phyloP scores from a whole-genome alignment of 352 stramenopile genomes.

The Peronospora farinosa region DNA sequence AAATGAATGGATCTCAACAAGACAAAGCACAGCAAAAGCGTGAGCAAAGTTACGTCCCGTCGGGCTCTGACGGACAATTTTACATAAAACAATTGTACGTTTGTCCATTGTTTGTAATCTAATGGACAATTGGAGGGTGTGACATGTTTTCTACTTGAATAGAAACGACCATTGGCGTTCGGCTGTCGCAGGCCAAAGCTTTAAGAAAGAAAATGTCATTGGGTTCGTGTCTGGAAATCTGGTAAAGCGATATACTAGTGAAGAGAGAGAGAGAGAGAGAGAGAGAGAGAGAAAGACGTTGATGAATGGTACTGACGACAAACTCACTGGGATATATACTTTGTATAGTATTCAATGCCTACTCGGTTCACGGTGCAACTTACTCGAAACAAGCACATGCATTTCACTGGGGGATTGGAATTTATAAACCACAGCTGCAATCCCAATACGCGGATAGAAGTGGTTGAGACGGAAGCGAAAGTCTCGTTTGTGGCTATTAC shows the following conservation, averaged over 20 bases:
- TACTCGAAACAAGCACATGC: conserved; percentile 69
- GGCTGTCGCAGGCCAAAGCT: conserved; percentile 57
- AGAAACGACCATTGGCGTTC: conserved; percentile 71
- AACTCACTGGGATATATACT: neutral
- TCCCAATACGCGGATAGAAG: conserved; percentile 74
- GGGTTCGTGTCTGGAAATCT: conserved; percentile 60
- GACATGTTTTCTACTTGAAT: neutral
- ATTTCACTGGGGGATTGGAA: conserved; percentile 76
- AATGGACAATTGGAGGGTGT: neutral
- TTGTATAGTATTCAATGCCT: conserved; percentile 40
- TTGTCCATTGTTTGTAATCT: neutral
- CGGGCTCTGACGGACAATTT: conserved; percentile 56
- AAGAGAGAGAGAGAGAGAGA: too few relatives aligned
- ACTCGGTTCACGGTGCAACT: conserved; percentile 84
- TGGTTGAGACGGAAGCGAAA: conserved; percentile 61
- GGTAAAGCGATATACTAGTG: conserved; percentile 33
- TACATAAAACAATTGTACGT: conserved; percentile 62
- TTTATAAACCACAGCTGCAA: conserved; percentile 87
- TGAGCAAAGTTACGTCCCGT: conserved; percentile 47
- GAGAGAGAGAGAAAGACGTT: too few relatives aligned
- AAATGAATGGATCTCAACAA: conserved; percentile 15
- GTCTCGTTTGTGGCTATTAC: conserved; percentile 78
- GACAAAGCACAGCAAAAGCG: conserved; percentile 23
- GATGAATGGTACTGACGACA: too few relatives aligned
- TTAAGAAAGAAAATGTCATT: conserved; percentile 59